Base-by-base conservation (phyloP, 208 protist species). In the Leptomonas pyrrhocoris region DNA sequence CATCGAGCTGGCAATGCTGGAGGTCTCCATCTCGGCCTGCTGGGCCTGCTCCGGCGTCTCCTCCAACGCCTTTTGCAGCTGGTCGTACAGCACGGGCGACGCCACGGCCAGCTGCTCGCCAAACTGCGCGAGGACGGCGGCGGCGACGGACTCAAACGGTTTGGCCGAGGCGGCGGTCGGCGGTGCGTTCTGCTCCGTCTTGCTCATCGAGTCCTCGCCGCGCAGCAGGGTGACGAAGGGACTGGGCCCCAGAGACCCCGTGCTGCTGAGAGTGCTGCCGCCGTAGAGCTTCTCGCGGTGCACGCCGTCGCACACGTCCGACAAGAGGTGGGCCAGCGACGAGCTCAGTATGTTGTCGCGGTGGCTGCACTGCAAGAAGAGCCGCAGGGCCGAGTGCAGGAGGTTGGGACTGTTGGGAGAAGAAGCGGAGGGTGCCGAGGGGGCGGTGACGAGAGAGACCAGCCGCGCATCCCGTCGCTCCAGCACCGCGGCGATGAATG, bases 41-140 rank as follows among this genome's bases (percentile, higher is more conserved):
- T 78, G 73, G 18, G 89, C 89, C 78, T 95, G 80, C 71, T 89
- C 80, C 6, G 86, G 82, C 9, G 89, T 91, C 59, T 92, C 81
- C 53, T 65, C 56, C 42, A 92, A 74, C 56, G 68, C 74, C 45
- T 34, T 56, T 46, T 75, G 68, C 38, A 94, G 69, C 15, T 66
- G 70, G 0, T 63, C 59, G 25, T 71, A 59, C 48, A 94, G 69
- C 12, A 77, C 40, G 12, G 86, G 85, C 27, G 53, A 62, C 18
- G 31, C 49, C 27, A 13, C 31, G 4, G 53, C 59, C 45, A 94
- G 72, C 19, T 19, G 57, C 25, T 73, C 67, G 8, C 73, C 84
- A 51, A 84, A 73, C 55, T 43, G 28, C 48, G 60, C 36, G 72
- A 83, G 70, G 8, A 94, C 16, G 0, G 30, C 42, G 8, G 45